phyloP scores from a whole-genome alignment of 2,329 filamentous ascomycete species.

The Colletotrichum gloeosporioides region DNA sequence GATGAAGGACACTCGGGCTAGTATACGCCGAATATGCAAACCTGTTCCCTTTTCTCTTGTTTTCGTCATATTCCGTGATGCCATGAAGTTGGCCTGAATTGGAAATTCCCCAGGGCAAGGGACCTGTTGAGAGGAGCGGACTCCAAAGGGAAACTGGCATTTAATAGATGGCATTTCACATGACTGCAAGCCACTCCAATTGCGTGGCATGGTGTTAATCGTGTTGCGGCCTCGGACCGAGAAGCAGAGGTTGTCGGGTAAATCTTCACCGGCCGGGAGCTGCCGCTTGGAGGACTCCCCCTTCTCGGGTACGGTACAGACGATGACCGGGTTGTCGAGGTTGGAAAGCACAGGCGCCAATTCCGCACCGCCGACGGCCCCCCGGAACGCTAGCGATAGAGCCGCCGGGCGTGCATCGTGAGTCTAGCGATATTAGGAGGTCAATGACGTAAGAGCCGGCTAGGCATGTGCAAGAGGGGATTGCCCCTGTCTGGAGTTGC shows the following conservation, averaged over 20 bases:
- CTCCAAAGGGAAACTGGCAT: background rate
- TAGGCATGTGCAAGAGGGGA: background rate
- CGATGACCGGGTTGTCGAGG: background rate
- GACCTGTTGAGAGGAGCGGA: background rate
- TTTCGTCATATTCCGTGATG: background rate
- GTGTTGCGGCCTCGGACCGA: background rate
- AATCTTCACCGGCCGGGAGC: background rate
- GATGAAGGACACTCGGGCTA: background rate
- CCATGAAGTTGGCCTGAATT: background rate
- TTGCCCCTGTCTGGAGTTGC: background rate
- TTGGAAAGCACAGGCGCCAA: background rate
- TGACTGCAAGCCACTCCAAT: background rate
- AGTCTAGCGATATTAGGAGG: background rate
- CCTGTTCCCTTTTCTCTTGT: background rate
- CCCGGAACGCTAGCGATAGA: slow-evolving; percentile 14
- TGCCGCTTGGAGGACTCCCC: background rate
- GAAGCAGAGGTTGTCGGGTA: background rate
- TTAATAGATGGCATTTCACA: background rate
- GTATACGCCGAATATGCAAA: background rate
- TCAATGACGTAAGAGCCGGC: slow-evolving; percentile 15
- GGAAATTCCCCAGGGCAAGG: background rate
- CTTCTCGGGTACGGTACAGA: background rate
- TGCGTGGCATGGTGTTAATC: background rate
- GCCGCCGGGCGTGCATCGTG: slow-evolving; percentile 18
- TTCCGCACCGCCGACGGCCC: slow-evolving; percentile 3